Base-by-base conservation (phyloP, 1,139 yeast genomes). In the Blastobotrys malaysiensis region DNA sequence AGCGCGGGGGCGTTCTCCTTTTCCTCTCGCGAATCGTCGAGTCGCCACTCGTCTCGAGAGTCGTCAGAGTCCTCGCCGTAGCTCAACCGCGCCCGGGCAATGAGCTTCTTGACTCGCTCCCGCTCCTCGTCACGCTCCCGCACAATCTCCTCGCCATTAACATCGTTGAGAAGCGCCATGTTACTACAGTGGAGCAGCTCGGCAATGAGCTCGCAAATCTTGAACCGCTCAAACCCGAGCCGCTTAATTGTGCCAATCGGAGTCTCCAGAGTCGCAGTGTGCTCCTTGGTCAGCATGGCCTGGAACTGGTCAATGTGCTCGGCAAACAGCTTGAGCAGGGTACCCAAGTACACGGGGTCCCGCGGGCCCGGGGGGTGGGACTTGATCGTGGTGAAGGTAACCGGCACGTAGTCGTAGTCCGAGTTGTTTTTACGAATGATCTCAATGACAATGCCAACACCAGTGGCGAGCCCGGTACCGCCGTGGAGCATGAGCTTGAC, bases 101-200 rank as follows among this genome's bases (percentile, higher is more conserved):
- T 59, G 51, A 61, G 70, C 52, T 69, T 67, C 58, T 76, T 76
- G 36, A 77, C 69, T 2, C 74, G 71, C 52, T 73, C 75, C 60
- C 97, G 78, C 59, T 86, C 82, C 20, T 75, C 74, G 66, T 90
- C 96, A 54, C 99, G 79, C 64, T 85, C 86, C 49, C 70, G 71
- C 1, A 91, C 96, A 46, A 88, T 83, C 43, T 78, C 82, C 65
- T 82, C 95, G 11, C 97, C 97, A 59, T 82, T 80, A 57, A 83
- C 84, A 61, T 91, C 96, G 67, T 93, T 93, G 61, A 93, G 77
- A 48, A 93, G 75, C 0, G 93, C 95, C 99, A 95, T 95, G 70
- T 93, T 93, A 22, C 97, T 89, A 67, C 99, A 93, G 71, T 93
- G 99, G 56, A 93, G 78, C 52, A 93, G 77, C 69, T 93, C 99